These are phyloP conservation scores for Venturia pyrina DNA, from an alignment of 2,329 filamentous ascomycete genomes.

Conservation along the genomic window DNA sequence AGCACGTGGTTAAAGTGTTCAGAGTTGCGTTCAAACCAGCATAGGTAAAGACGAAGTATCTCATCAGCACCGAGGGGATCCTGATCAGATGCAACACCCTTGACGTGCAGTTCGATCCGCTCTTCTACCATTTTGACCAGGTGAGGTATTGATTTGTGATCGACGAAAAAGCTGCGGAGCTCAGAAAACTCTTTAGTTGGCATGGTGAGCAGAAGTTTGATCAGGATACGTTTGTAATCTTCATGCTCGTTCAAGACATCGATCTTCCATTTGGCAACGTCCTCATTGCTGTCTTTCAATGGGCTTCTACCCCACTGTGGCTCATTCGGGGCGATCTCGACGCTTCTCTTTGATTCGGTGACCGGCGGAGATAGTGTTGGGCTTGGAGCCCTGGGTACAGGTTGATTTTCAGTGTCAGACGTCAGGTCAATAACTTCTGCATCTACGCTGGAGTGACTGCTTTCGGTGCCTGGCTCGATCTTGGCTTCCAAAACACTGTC, in stretches of 20 bases:
- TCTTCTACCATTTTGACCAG: not conserved
- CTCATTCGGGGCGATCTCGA: not conserved
- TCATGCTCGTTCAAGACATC: constrained; percentile 24
- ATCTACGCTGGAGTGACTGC: not conserved
- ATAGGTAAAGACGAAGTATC: constrained; percentile 24
- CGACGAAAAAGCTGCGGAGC: not conserved
- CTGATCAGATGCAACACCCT: not conserved
- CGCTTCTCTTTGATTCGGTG: not conserved
- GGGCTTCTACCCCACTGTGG: not conserved
- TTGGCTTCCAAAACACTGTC: not conserved
- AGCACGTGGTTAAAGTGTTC: not conserved
- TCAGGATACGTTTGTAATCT: constrained; percentile 35
- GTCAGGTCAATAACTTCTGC: constrained; percentile 8
- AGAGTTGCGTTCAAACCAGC: constrained; percentile 18
- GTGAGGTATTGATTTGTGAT: not conserved
- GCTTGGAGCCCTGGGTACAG: not conserved
- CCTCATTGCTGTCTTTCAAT: constrained; percentile 11
- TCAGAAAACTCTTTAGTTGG: not conserved
- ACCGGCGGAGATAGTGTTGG: not conserved
- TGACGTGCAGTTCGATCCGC: not conserved
- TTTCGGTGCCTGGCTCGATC: not conserved
- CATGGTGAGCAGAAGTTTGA: constrained; percentile 27
- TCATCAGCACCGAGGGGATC: not conserved
- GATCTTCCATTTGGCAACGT: constrained; percentile 26
- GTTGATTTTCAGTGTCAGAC: constrained; percentile 3